Evolutionary conservation across 805 yeast species (phyloP).

Genomic region (Candida insectalens): DNA sequence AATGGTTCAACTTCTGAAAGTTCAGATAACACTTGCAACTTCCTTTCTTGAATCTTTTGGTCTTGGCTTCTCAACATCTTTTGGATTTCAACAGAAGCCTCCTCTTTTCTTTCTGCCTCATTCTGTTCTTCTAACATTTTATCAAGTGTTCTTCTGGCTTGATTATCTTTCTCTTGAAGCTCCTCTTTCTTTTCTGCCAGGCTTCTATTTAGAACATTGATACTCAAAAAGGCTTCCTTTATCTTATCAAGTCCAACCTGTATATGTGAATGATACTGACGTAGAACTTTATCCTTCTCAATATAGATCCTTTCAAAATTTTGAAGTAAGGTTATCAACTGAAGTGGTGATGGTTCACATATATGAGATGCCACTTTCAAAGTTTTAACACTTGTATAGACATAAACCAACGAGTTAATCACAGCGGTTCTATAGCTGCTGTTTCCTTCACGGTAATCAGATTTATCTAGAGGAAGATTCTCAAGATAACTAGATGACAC

Average conservation of each 20-base stretch:
- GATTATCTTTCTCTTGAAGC: constrained; percentile 47
- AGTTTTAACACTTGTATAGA: constrained; percentile 28
- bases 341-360: constrained; percentile 56
- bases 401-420: constrained; percentile 32
- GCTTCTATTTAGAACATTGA: constrained; percentile 44
- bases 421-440: constrained; percentile 27
- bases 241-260: constrained; percentile 66
- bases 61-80: constrained; percentile 63
- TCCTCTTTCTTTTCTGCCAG: constrained; percentile 43
- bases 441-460: constrained; percentile 23
- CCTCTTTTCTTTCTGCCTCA: constrained; percentile 85
- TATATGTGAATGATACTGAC: constrained; percentile 61
- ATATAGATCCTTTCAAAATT: constrained; percentile 34
- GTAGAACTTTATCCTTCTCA: constrained; percentile 37
- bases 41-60: constrained; percentile 42
- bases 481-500: constrained; percentile 30
- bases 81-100: constrained; percentile 72
- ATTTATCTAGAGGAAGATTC: constrained; percentile 41
- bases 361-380: background rate
- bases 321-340: constrained; percentile 40
- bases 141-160: constrained; percentile 63
- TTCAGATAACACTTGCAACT: constrained; percentile 46
- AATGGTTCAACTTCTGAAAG: constrained; percentile 79
- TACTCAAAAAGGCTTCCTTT: constrained; percentile 67
- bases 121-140: constrained; percentile 77